phyloP scores from a whole-genome alignment of 2,329 filamentous ascomycete species.

The Ophiostoma sp. region DNA sequence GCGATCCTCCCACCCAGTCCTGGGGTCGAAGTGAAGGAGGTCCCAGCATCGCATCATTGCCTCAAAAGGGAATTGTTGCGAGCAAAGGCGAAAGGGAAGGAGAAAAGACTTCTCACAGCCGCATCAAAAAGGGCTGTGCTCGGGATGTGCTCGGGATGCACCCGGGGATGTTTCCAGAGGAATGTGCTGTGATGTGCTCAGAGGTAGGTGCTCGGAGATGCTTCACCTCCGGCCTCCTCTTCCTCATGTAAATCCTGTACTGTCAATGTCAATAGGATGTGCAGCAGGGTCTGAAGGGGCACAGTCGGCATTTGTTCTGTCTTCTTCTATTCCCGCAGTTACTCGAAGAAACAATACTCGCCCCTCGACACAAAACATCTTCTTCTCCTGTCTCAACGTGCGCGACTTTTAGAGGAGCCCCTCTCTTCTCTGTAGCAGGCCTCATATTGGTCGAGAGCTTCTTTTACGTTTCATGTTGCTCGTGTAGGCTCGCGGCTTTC shows the following conservation, averaged over 20 bases:
- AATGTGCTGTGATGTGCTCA: background rate
- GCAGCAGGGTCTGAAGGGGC: background rate
- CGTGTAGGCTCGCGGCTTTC: background rate
- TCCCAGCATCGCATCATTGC: background rate
- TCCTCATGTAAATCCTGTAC: background rate
- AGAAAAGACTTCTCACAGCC: background rate
- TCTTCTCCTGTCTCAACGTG: background rate
- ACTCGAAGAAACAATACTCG: background rate
- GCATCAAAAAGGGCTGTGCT: background rate
- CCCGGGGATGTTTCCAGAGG: background rate
- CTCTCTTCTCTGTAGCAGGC: background rate
- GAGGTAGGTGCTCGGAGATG: background rate
- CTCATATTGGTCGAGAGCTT: background rate
- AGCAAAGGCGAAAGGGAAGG: background rate
- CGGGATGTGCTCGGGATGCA: background rate
- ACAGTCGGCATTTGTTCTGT: background rate
- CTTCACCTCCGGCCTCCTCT: too few relatives aligned
- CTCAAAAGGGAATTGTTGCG: conserved; percentile 2
- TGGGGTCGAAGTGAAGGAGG: too few relatives aligned
- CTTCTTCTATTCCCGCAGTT: background rate
- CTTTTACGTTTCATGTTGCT: background rate
- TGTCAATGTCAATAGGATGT: background rate
- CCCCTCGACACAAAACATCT: background rate
- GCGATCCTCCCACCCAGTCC: too few relatives aligned
- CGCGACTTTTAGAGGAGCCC: background rate